phyloP scores from a whole-genome alignment of 129 eudicot genomes.

The Calendula officinalis region DNA sequence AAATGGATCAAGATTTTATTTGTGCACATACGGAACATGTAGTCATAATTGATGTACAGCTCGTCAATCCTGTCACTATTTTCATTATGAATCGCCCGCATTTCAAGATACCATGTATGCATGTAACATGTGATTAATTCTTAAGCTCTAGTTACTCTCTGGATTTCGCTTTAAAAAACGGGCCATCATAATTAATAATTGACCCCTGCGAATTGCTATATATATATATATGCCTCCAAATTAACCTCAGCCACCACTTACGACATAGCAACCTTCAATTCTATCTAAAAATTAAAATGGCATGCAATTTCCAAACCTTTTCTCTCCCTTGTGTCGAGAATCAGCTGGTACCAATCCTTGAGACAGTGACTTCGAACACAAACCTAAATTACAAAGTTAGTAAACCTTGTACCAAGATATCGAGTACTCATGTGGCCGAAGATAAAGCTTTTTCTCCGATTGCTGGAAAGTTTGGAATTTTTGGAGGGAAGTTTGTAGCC shows the following conservation, averaged over 20 bases:
- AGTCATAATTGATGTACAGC: neutral
- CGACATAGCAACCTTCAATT: neutral
- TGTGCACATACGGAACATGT: neutral
- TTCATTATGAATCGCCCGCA: no score
- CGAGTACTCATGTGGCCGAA: conserved; percentile 11
- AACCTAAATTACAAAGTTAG: conserved; percentile 3
- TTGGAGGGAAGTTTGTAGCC: conserved; percentile 66
- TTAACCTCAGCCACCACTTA: neutral
- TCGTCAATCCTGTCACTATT: neutral
- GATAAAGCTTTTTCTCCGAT: conserved; percentile 7
- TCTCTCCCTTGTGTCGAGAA: conserved; percentile 21
- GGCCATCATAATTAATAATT: no score
- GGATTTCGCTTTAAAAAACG: no score
- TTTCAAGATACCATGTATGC: no score
- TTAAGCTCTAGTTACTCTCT: no score
- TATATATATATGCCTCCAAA: neutral
- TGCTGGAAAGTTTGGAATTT: conserved; percentile 56
- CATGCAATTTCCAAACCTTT: conserved; percentile 17
- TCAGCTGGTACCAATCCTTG: conserved; percentile 15
- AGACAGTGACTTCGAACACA: conserved; percentile 14
- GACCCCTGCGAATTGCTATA: neutral
- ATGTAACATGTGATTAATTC: no score
- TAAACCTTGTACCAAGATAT: conserved; percentile 23
- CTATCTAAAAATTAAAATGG: conserved; percentile 15
- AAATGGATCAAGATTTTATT: no score